These are phyloP conservation scores for Aspergillus sp. DNA, from an alignment of 2,329 filamentous ascomycete species.

Conservation along the genomic window DNA sequence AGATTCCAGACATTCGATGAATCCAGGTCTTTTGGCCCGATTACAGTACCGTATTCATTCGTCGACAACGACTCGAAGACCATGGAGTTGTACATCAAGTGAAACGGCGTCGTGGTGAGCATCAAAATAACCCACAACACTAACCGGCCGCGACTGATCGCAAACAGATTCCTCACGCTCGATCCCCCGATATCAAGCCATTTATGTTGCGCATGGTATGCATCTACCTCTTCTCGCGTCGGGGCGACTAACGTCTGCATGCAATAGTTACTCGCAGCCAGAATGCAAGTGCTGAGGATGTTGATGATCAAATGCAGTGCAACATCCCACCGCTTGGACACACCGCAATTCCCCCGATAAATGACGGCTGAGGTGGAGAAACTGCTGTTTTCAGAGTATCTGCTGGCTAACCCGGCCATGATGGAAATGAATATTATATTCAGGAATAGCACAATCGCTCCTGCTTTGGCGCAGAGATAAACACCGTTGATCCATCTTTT, in stretches of 20 bases:
- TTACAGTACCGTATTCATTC: constrained; percentile 1
- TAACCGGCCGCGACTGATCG: constrained; percentile 26
- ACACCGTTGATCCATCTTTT: constrained; percentile 6
- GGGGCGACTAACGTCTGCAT: constrained; percentile 51
- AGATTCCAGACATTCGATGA: too few species aligned
- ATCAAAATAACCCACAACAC: constrained; percentile 8
- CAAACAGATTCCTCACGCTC: constrained; percentile 22
- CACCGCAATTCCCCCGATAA: constrained; percentile 7
- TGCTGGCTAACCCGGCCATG: constrained; percentile 1
- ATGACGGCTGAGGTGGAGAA: constrained; percentile 1
- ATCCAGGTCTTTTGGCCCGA: constrained; percentile 3
- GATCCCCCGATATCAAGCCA: constrained; percentile 45
- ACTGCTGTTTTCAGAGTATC: not conserved
- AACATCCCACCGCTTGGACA: constrained; percentile 6
- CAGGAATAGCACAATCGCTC: not conserved
- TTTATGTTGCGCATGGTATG: constrained; percentile 37
- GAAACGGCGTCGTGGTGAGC: constrained; percentile 8
- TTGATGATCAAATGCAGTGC: constrained; percentile 47
- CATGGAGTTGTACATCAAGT: constrained; percentile 12
- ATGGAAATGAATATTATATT: constrained; percentile 3
- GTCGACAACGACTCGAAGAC: constrained; percentile 7
- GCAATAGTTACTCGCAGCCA: constrained; percentile 47
- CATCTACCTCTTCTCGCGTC: constrained; percentile 46
- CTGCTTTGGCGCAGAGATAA: constrained; percentile 3
- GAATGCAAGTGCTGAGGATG: constrained; percentile 39